phyloP scores from a whole-genome alignment of 2,329 filamentous ascomycete species.

The Beauveria rudraprayagi region DNA sequence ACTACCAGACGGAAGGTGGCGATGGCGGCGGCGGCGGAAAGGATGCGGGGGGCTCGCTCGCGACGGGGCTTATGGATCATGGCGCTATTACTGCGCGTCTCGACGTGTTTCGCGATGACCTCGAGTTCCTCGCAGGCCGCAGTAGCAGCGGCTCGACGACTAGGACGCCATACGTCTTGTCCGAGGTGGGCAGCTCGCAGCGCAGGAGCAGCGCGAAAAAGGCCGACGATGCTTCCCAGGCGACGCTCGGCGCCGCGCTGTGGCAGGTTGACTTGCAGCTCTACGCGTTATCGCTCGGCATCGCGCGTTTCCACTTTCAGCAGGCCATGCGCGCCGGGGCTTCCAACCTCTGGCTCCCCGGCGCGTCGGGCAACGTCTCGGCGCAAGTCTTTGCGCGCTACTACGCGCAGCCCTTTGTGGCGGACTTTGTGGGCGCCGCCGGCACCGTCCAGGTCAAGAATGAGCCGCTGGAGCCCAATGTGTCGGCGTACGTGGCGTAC shows the following conservation, averaged over 20 bases:
- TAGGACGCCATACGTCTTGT: constrained; percentile 25
- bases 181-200: constrained; percentile 29
- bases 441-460: constrained; percentile 21
- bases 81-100: constrained; percentile 24
- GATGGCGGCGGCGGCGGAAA: constrained; percentile 15
- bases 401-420: constrained; percentile 29
- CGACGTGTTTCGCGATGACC: constrained; percentile 23
- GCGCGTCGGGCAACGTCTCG: constrained; percentile 17
- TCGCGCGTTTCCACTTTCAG: constrained; percentile 29
- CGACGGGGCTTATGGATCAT: constrained; percentile 23
- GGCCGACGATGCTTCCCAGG: constrained; percentile 24
- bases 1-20: constrained; percentile 23
- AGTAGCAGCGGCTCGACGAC: neutral
- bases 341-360: constrained; percentile 24
- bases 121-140: neutral
- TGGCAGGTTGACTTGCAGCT: constrained; percentile 32
- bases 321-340: constrained; percentile 30
- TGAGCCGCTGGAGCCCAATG: constrained; percentile 17
- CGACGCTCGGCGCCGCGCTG: constrained; percentile 26
- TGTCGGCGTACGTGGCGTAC: constrained; percentile 24
- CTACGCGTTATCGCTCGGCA: constrained; percentile 26
- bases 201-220: neutral
- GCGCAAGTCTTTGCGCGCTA: constrained; percentile 28
- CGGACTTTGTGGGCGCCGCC: constrained; percentile 27
- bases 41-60: constrained; percentile 20